These are phyloP conservation scores for Phaseolus coccineus DNA, from an alignment of 331 rosid species.

Conservation along the genomic window DNA sequence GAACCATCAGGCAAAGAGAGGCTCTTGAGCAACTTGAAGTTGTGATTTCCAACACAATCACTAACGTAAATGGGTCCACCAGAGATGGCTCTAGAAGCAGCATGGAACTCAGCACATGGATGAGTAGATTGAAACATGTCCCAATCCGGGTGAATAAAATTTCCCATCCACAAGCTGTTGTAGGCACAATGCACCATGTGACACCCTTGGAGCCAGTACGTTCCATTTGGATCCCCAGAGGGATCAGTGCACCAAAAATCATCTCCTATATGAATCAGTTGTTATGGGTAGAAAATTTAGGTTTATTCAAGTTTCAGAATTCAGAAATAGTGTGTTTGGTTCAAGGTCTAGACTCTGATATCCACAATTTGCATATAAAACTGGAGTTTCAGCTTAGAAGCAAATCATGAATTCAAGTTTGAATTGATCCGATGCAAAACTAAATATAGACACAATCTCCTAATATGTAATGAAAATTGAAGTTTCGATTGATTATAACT, in stretches of 20 bases:
- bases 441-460: neutral
- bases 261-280: conserved; percentile 50
- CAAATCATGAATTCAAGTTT: too few species aligned
- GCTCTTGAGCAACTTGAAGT: conserved; percentile 70
- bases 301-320: too few species aligned
- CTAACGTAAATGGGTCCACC: conserved; percentile 82
- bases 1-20: conserved; percentile 72
- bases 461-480: neutral
- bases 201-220: conserved; percentile 87
- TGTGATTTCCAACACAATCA: conserved; percentile 69
- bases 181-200: conserved; percentile 87
- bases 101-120: conserved; percentile 77
- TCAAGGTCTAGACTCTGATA: too few species aligned
- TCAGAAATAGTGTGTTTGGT: too few species aligned
- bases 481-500: neutral
- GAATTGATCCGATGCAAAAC: too few species aligned
- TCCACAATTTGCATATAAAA: too few species aligned
- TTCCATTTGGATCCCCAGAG: conserved; percentile 66
- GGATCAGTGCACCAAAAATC: conserved; percentile 80
- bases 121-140: conserved; percentile 86
- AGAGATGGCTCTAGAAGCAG: conserved; percentile 74
- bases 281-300: neutral
- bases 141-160: conserved; percentile 84
- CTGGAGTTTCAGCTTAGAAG: too few species aligned
- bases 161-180: conserved; percentile 87